These are phyloP conservation scores for Rhipidocladum racemiflorum DNA, from an alignment of 176 grass and related monocot species.

Conservation along the genomic window DNA sequence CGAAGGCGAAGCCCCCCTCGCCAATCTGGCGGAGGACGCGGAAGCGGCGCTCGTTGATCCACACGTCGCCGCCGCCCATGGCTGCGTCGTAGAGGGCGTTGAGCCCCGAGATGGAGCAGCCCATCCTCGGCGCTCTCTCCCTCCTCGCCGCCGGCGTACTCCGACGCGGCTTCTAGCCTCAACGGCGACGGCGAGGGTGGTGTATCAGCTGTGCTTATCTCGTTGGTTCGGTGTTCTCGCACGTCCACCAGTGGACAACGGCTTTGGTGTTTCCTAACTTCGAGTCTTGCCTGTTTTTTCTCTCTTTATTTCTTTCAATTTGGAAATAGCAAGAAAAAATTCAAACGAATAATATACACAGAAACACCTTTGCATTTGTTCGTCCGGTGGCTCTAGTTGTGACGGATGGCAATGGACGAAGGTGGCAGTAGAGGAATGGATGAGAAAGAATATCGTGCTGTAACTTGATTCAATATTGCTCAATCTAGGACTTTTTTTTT, in stretches of 20 bases:
- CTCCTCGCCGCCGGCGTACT: slow-evolving; percentile 31
- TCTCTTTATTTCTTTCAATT: no score
- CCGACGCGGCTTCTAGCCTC: not conserved
- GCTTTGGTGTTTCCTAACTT: not conserved
- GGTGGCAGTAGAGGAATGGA: no score
- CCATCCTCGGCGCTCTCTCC: slow-evolving; percentile 41
- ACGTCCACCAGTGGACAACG: slow-evolving; percentile 13
- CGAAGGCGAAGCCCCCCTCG: slow-evolving; percentile 93
- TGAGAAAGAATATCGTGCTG: no score
- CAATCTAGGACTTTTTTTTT: no score
- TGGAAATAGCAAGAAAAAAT: not conserved
- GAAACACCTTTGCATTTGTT: not conserved
- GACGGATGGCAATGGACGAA: no score
- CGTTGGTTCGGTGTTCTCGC: slow-evolving; percentile 15
- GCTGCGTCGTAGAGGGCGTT: slow-evolving; percentile 75
- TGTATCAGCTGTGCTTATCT: not conserved
- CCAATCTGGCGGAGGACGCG: slow-evolving; percentile 84
- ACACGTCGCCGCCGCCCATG: slow-evolving; percentile 75
- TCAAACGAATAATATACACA: no score
- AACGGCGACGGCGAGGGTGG: slow-evolving; percentile 3
- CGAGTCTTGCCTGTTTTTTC: not conserved
- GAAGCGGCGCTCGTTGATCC: slow-evolving; percentile 94
- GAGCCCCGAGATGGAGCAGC: slow-evolving; percentile 87
- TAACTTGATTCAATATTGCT: no score
- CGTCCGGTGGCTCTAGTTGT: not conserved